Conservation (phyloP, 768 basidiomycete species). For the Pleurotus cornucopiae region DNA sequence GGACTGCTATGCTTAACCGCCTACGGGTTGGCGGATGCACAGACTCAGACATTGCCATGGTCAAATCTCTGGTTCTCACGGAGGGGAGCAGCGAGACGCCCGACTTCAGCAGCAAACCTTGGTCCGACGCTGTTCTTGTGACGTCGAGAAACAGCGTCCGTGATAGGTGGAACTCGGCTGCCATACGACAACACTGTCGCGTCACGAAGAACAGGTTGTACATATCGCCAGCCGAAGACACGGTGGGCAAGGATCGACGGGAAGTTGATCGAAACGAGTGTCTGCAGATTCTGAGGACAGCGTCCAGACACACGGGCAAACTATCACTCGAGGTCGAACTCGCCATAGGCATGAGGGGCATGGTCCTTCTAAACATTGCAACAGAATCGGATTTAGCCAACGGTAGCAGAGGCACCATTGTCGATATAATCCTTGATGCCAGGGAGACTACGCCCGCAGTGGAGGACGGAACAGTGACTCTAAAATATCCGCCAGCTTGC, state of each 20-base stretch:
- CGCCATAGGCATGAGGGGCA: constrained; percentile 1
- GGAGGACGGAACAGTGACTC: constrained; percentile 10
- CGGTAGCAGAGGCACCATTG: constrained; percentile 30
- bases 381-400: constrained; percentile 35
- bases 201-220: constrained; percentile 14
- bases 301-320: constrained; percentile 3
- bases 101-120: constrained; percentile 17
- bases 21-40: constrained; percentile 19
- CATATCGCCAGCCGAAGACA: constrained; percentile 21
- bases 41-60: constrained; percentile 20
- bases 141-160: constrained; percentile 26
- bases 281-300: constrained; percentile 7
- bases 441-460: constrained; percentile 16
- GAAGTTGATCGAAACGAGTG: constrained; percentile 4
- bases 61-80: constrained; percentile 19
- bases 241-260: constrained; percentile 2
- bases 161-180: constrained; percentile 22
- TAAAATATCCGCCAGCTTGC: constrained; percentile 25
- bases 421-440: constrained; percentile 26
- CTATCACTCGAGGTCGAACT: neutral
- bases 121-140: constrained; percentile 20
- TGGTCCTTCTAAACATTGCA: constrained; percentile 16
- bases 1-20: constrained; percentile 24
- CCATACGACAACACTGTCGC: constrained; percentile 17
- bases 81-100: neutral